phyloP scores from a whole-genome alignment of 1,284 basidiomycete genomes.

The Microbotryum lychnidis-dioicae region DNA sequence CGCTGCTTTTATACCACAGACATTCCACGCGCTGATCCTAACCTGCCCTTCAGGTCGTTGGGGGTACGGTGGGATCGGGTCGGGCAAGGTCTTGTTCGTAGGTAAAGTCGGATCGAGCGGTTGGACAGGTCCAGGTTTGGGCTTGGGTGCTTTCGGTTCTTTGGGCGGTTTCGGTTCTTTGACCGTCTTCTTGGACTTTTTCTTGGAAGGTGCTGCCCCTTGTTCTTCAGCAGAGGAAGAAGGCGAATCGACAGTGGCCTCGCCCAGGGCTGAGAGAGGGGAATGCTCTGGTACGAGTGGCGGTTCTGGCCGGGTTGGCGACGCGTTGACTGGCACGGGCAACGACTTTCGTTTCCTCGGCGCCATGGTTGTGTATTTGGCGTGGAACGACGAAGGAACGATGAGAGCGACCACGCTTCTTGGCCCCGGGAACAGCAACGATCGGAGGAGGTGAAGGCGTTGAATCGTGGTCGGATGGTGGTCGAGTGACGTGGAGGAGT shows the following conservation, averaged over 20 bases:
- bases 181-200: constrained; percentile 15
- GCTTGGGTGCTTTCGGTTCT: too few relatives aligned
- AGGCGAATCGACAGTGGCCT: too few relatives aligned
- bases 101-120: constrained; percentile 32
- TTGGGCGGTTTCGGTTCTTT: too few relatives aligned
- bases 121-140: constrained; percentile 24
- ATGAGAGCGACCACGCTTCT: too few relatives aligned
- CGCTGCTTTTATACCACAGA: constrained; percentile 31
- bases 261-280: too few relatives aligned
- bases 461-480: too few relatives aligned
- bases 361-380: background rate
- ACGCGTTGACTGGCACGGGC: background rate
- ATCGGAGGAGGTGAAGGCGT: too few relatives aligned
- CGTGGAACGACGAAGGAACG: background rate
- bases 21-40: constrained; percentile 31
- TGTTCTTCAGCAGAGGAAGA: too few relatives aligned
- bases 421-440: too few relatives aligned
- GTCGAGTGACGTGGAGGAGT: too few relatives aligned
- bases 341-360: constrained; percentile 1
- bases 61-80: constrained; percentile 19
- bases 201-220: constrained; percentile 13
- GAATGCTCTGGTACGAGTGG: background rate
- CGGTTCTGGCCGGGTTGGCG: background rate
- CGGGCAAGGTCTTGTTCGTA: constrained; percentile 32
- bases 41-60: constrained; percentile 11